These are phyloP conservation scores for Solidago caesia DNA, from an alignment of 129 eudicot genomes.

Conservation along the genomic window DNA sequence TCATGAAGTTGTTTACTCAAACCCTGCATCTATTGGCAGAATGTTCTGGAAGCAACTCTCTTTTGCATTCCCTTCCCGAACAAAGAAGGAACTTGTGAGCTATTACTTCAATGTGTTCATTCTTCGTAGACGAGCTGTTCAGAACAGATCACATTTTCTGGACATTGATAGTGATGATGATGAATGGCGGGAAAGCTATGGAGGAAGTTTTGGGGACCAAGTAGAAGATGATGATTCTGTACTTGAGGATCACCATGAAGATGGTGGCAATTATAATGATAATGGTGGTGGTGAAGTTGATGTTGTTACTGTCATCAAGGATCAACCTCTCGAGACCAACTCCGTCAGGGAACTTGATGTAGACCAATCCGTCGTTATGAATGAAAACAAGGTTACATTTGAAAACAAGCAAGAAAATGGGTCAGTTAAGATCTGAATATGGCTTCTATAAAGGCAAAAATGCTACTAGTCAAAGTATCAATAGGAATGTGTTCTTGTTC, in stretches of 20 bases:
- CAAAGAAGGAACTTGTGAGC: slow-evolving; percentile 51
- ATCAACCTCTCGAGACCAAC: background rate
- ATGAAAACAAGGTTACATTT: slow-evolving; percentile 15
- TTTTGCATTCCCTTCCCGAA: slow-evolving; percentile 40
- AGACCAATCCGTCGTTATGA: slow-evolving; percentile 11
- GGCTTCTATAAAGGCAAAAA: slow-evolving; percentile 27
- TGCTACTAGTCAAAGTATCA: slow-evolving; percentile 12
- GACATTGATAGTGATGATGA: slow-evolving; percentile 71
- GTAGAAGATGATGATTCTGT: slow-evolving; percentile 41
- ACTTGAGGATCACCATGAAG: slow-evolving; percentile 34
- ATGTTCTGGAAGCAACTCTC: slow-evolving; percentile 51
- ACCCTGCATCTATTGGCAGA: slow-evolving; percentile 43
- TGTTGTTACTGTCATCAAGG: slow-evolving; percentile 1
- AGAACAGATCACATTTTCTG: slow-evolving; percentile 43
- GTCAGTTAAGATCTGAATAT: slow-evolving; percentile 26
- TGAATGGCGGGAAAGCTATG: slow-evolving; percentile 47
- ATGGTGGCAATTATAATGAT: slow-evolving; percentile 1
- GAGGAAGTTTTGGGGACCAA: slow-evolving; percentile 1
- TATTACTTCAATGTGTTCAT: slow-evolving; percentile 71
- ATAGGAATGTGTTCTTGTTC: slow-evolving; percentile 7
- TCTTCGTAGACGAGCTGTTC: slow-evolving; percentile 55
- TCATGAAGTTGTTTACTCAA: slow-evolving; percentile 49
- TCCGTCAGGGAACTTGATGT: slow-evolving; percentile 8
- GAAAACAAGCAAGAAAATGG: slow-evolving; percentile 6
- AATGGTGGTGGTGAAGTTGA: slow-evolving; percentile 16